These are phyloP conservation scores for Trebouxia sp. DNA, from an alignment of 139 green algal genomes.

Conservation along the genomic window DNA sequence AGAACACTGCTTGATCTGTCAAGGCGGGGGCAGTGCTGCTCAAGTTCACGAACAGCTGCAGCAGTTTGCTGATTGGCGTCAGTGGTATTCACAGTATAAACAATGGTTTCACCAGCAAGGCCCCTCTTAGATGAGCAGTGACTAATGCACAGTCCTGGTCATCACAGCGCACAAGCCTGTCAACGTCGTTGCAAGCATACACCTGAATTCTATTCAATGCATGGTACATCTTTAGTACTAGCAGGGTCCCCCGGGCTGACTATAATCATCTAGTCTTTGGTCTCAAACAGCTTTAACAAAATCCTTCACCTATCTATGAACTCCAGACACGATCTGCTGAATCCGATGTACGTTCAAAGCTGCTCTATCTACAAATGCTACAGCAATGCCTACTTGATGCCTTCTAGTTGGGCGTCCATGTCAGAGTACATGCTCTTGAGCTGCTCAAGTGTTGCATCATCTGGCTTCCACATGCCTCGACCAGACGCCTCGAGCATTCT, in stretches of 20 bases:
- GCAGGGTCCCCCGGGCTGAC: too few species aligned
- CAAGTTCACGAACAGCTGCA: neutral
- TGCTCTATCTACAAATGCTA: neutral
- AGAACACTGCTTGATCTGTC: neutral
- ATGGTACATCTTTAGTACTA: too few species aligned
- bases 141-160: neutral
- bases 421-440: slow-evolving; percentile 82
- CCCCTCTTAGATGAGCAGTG: neutral
- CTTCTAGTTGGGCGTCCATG: slow-evolving; percentile 93
- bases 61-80: neutral
- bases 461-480: slow-evolving; percentile 91
- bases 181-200: too few species aligned
- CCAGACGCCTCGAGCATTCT: slow-evolving; percentile 93
- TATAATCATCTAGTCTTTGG: too few species aligned
- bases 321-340: too few species aligned
- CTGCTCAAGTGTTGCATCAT: slow-evolving; percentile 62
- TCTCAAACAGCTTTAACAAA: too few species aligned
- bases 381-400: too few species aligned
- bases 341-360: too few species aligned
- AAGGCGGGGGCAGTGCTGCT: neutral
- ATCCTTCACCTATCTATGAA: too few species aligned
- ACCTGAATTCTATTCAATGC: too few species aligned
- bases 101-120: neutral
- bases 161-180: too few species aligned
- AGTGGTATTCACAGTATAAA: neutral